These are phyloP conservation scores for Solanum raphanifolium DNA, from an alignment of 257 asterid species.

Conservation along the genomic window DNA sequence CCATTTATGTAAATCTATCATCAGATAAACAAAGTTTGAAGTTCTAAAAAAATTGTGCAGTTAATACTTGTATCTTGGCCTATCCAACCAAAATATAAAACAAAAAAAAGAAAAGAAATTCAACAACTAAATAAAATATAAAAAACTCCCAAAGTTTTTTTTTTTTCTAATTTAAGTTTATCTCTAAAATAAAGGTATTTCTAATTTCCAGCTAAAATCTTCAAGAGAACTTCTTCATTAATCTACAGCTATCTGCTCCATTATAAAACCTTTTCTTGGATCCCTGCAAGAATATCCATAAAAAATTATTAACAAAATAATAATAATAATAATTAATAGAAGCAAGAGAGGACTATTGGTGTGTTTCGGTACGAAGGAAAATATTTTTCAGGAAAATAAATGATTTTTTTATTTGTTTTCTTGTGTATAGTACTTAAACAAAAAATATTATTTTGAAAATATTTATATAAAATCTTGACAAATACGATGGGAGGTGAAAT, in stretches of 20 bases:
- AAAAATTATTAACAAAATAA: neutral
- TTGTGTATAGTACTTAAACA: neutral
- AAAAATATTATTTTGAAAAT: neutral
- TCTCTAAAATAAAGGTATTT: neutral
- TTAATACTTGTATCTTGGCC: neutral
- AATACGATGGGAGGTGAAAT: neutral
- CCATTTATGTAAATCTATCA: neutral
- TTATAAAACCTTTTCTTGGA: neutral
- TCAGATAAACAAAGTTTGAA: neutral
- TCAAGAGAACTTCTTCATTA: neutral
- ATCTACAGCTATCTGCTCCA: neutral
- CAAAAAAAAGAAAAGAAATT: neutral
- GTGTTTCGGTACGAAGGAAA: neutral
- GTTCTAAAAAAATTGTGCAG: neutral
- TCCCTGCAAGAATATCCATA: neutral
- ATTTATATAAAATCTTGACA: neutral
- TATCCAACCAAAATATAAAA: neutral
- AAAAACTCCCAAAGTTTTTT: neutral
- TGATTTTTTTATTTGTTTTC: no score
- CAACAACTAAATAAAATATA: neutral
- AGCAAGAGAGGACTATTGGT: neutral
- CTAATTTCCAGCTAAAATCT: neutral
- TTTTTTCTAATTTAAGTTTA: neutral
- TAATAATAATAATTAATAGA: neutral
- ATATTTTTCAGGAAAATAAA: neutral